These are phyloP conservation scores for Datisca glomerata DNA, from an alignment of 306 rosid species.

Conservation along the genomic window DNA sequence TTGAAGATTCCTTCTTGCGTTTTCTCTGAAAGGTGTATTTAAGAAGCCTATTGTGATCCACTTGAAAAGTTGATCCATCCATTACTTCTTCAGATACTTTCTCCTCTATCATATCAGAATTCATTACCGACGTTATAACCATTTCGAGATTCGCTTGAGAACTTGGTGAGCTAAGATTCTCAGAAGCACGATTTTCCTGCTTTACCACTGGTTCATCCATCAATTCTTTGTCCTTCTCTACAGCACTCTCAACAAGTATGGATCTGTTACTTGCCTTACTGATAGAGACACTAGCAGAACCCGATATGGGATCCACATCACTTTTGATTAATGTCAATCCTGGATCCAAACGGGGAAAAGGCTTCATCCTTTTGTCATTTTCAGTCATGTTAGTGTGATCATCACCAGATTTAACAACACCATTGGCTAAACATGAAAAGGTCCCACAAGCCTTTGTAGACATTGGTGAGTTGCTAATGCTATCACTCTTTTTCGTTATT, in stretches of 20 bases:
- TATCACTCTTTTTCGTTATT: constrained; percentile 11
- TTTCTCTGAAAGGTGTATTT: constrained; percentile 74
- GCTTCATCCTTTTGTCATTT: constrained; percentile 21
- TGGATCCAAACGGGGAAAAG: constrained; percentile 23
- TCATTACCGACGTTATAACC: constrained; percentile 21
- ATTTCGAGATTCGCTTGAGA: constrained; percentile 23
- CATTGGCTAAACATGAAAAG: constrained; percentile 14
- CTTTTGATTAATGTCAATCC: constrained; percentile 19
- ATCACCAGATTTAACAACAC: constrained; percentile 21
- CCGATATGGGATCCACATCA: constrained; percentile 21
- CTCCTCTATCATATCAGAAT: constrained; percentile 11
- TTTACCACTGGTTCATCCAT: constrained; percentile 26
- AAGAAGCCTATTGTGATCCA: constrained; percentile 40
- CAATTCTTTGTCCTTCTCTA: constrained; percentile 22
- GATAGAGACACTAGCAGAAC: constrained; percentile 17
- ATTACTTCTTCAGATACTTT: constrained; percentile 30
- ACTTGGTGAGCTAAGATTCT: constrained; percentile 23
- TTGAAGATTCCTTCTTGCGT: constrained; percentile 51
- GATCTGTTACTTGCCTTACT: constrained; percentile 16
- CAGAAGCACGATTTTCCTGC: constrained; percentile 30
- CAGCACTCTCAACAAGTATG: constrained; percentile 20
- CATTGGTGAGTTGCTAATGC: constrained; percentile 12
- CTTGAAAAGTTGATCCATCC: constrained; percentile 28
- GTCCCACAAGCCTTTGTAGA: constrained; percentile 33
- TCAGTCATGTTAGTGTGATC: constrained; percentile 15